phyloP scores from a whole-genome alignment of 2,329 filamentous ascomycete genomes.

The Penicillium nordicum region DNA sequence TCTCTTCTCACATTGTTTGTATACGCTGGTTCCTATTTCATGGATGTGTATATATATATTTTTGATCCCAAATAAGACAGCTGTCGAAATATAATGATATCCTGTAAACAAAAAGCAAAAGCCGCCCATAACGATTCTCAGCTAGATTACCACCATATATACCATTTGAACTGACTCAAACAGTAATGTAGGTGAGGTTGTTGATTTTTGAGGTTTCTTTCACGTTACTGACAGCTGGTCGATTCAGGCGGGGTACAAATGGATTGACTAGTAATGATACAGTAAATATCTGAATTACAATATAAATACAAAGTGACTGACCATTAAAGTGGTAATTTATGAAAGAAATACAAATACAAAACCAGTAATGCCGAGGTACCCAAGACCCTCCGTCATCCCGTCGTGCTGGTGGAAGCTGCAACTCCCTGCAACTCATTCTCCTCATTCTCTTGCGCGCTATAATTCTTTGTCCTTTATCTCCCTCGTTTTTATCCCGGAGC shows the following conservation, averaged over 20 bases:
- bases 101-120: background rate
- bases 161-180: background rate
- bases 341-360: background rate
- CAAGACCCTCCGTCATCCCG: conserved; percentile 17
- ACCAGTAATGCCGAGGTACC: conserved; percentile 6
- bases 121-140: background rate
- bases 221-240: conserved; percentile 23
- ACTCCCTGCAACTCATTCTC: conserved; percentile 13
- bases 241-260: conserved; percentile 19
- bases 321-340: accelerated
- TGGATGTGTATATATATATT: background rate
- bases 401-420: conserved; percentile 15
- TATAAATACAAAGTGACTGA: background rate
- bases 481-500: conserved; percentile 14
- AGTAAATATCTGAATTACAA: background rate
- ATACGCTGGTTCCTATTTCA: background rate
- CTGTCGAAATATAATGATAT: background rate
- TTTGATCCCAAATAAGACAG: background rate
- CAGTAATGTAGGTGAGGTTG: background rate
- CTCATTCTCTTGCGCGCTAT: conserved; percentile 6
- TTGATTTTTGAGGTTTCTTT: background rate
- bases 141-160: background rate
- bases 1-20: background rate
- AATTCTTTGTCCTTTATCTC: conserved; percentile 1
- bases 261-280: background rate